These are phyloP conservation scores for Rhynchospora pubera DNA, from an alignment of 176 grass and related monocot genomes.

Conservation along the genomic window DNA sequence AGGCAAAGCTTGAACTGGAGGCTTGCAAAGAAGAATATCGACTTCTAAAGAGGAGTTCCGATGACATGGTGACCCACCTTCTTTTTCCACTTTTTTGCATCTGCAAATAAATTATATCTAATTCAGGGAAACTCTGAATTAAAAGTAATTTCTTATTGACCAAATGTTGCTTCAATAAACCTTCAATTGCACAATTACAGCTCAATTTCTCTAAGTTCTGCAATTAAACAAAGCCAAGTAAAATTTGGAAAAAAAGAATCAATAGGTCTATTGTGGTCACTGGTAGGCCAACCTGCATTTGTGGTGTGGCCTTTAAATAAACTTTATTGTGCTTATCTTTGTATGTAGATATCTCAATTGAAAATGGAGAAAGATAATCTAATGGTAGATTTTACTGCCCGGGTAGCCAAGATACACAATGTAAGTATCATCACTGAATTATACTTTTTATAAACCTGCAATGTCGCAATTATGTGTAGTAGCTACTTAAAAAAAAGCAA, in stretches of 20 bases:
- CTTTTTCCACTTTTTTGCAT: background rate
- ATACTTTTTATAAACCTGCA: background rate
- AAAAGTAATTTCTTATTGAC: background rate
- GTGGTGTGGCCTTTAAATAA: background rate
- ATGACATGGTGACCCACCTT: background rate
- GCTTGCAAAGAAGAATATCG: constrained; percentile 36
- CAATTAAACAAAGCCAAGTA: background rate
- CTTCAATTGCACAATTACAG: background rate
- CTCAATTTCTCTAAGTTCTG: background rate
- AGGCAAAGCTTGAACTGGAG: constrained; percentile 51
- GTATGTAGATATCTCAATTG: background rate
- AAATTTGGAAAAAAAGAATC: background rate
- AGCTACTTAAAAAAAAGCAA: background rate
- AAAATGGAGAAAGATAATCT: background rate
- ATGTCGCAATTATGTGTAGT: background rate
- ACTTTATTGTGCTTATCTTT: background rate
- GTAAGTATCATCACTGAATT: background rate
- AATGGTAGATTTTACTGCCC: background rate
- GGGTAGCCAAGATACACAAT: background rate
- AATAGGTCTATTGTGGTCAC: background rate
- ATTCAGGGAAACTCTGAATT: background rate
- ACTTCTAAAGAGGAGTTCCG: constrained; percentile 28
- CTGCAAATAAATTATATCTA: background rate
- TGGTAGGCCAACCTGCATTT: background rate
- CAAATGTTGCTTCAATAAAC: background rate